phyloP scores from a whole-genome alignment of 805 yeast genomes.

The Saturnispora dispora region DNA sequence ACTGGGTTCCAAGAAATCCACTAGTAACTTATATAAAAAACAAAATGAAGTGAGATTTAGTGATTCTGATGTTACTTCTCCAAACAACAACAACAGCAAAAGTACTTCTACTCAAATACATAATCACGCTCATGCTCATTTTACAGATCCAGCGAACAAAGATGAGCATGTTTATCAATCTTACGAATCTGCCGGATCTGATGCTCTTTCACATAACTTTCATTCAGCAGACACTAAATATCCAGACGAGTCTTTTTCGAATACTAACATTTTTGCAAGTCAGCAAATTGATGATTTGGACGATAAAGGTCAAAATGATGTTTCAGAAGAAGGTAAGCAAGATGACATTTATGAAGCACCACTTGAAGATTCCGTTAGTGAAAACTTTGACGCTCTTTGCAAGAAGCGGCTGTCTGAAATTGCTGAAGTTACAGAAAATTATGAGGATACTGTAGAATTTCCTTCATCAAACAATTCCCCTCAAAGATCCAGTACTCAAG shows the following conservation, averaged over 20 bases:
- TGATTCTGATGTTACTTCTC: background rate
- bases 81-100: background rate
- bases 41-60: background rate
- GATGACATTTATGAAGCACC: slow-evolving; percentile 4
- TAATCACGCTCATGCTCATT: background rate
- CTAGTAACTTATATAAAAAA: background rate
- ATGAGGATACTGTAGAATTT: slow-evolving; percentile 8
- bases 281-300: slow-evolving; percentile 5
- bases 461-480: background rate
- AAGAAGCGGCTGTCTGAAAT: slow-evolving; percentile 12
- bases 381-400: slow-evolving; percentile 1
- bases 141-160: background rate
- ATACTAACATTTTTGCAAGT: background rate
- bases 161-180: background rate
- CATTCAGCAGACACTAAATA: slow-evolving; percentile 4
- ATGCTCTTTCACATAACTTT: slow-evolving; percentile 3
- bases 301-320: background rate
- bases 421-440: slow-evolving; percentile 12
- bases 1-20: background rate
- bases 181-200: background rate
- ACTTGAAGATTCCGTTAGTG: slow-evolving; percentile 1
- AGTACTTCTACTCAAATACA: background rate
- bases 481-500: background rate
- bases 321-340: background rate
- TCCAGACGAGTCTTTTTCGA: background rate